Conservation (phyloP, 2,329 filamentous ascomycete species). For the Helotiales sp. region DNA sequence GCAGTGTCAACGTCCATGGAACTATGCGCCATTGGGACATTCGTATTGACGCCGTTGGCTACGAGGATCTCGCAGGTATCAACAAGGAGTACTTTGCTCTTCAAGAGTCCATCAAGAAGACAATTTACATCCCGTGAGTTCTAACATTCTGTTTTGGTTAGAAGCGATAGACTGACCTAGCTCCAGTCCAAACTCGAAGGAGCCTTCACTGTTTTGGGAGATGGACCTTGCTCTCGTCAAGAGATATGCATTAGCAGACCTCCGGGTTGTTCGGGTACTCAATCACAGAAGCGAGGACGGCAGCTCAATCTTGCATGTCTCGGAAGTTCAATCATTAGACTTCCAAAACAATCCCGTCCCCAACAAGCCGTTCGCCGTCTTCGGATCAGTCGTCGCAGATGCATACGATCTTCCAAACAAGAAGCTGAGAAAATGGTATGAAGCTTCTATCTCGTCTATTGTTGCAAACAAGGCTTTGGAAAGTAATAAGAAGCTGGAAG, state of each 20-base stretch:
- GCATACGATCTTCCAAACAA: neutral
- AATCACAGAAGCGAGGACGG: slow-evolving; percentile 10
- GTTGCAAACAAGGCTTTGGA: slow-evolving; percentile 12
- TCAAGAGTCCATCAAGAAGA: slow-evolving; percentile 17
- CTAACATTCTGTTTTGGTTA: neutral
- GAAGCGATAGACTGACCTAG: neutral
- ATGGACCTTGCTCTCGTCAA: slow-evolving; percentile 5
- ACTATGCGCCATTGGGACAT: slow-evolving; percentile 34
- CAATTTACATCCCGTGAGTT: slow-evolving; percentile 33
- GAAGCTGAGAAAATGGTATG: slow-evolving; percentile 19
- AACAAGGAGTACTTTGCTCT: slow-evolving; percentile 22
- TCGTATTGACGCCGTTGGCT: slow-evolving; percentile 24
- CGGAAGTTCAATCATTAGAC: slow-evolving; percentile 17
- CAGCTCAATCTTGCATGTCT: slow-evolving; percentile 15
- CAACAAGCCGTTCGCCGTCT: neutral
- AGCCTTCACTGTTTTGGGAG: slow-evolving; percentile 21
- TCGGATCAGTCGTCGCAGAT: neutral
- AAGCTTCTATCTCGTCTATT: slow-evolving; percentile 18
- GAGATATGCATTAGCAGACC: slow-evolving; percentile 3
- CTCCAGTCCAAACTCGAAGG: neutral
- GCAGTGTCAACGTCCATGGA: slow-evolving; percentile 32
- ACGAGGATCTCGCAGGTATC: slow-evolving; percentile 2
- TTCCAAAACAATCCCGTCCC: neutral
- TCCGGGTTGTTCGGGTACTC: slow-evolving; percentile 16
- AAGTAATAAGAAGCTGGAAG: slow-evolving; percentile 21